Evolutionary conservation across 2,329 filamentous ascomycete species (phyloP), one percentile per base, ranked within the genome.

Genomic region (Ceratocystis alfenasii): DNA sequence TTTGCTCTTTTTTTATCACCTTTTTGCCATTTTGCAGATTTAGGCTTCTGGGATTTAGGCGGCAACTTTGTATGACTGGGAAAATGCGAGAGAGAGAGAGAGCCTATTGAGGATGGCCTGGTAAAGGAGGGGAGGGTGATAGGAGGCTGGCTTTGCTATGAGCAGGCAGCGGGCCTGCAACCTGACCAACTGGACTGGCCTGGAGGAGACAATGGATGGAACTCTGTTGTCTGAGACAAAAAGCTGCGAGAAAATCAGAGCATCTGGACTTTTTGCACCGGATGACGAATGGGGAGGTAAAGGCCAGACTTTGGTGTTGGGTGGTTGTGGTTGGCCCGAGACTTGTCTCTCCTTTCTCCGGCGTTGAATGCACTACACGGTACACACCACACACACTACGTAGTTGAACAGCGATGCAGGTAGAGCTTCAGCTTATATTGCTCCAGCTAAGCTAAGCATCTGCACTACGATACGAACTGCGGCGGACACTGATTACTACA

Each of bases 251-350:
- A 57, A 28, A 57, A 33, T 17, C 53, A 57, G 28, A 17, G 53
- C 53, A 30, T 30, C 53, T 33, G 25, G 25, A 33, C 48, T 53
- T 57, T 57, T 57, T 33, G 53, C 48, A 53, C 7, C 4, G 48
- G 7, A n/a, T 33, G 28, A 57, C 53, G 53, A 57, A 57, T 28
- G 12, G 28, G 12, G 30, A 33, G 15, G 53, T 30, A 33, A n/a
- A 57, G 8, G 25, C 33, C 25, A 57, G 25, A 57, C 7, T 33
- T 33, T 57, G 30, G 53, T n/a, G 53, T 57, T 22, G 15, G 30
- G 53, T 57, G 53, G 25, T 33, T 57, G 53, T 57, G 53, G 53
- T 33, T 57, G 53, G 53, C n/a, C 53, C 53, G 53, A 57, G 53
- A 57, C 53, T 57, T 57, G 53, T 57, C 53, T 57, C 53, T 33